These are phyloP conservation scores for Fusarium sp. DNA, from an alignment of 2,329 filamentous ascomycete species.

Conservation along the genomic window DNA sequence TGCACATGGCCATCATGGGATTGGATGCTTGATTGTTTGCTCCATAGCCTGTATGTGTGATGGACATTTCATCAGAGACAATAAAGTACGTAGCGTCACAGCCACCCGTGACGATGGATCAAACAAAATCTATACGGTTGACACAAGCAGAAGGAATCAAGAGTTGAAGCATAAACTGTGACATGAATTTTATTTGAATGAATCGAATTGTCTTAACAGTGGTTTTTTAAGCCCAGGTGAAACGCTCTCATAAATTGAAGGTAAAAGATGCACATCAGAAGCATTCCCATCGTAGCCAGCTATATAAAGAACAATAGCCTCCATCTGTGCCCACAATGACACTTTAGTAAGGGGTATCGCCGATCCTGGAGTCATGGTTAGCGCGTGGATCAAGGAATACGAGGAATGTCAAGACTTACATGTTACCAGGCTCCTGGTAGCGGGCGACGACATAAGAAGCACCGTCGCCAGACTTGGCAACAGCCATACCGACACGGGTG, in stretches of 20 bases:
- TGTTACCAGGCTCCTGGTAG: constrained; percentile 41
- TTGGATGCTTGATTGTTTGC: too few species aligned
- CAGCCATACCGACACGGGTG: constrained; percentile 42
- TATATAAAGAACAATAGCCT: constrained; percentile 9
- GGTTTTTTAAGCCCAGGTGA: constrained; percentile 23
- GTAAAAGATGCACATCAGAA: constrained; percentile 33
- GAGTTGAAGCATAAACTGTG: constrained; percentile 15
- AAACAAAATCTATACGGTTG: not conserved
- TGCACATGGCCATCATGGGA: too few species aligned
- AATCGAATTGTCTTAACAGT: constrained; percentile 21
- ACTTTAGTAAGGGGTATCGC: constrained; percentile 35
- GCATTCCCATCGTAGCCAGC: constrained; percentile 7
- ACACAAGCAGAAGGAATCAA: not conserved
- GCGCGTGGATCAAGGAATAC: not conserved
- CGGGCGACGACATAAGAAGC: constrained; percentile 39
- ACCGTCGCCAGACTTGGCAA: constrained; percentile 27
- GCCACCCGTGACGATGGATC: too few species aligned
- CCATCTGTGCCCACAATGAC: constrained; percentile 1
- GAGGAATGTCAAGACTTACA: constrained; percentile 25
- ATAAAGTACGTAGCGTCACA: too few species aligned
- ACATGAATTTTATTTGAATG: constrained; percentile 19
- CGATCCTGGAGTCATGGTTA: constrained; percentile 31
- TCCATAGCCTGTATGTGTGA: too few species aligned
- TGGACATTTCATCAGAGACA: too few species aligned
- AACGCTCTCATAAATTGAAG: constrained; percentile 22